phyloP scores from a whole-genome alignment of 2,329 filamentous ascomycete species.

The Penicillium sp. region DNA sequence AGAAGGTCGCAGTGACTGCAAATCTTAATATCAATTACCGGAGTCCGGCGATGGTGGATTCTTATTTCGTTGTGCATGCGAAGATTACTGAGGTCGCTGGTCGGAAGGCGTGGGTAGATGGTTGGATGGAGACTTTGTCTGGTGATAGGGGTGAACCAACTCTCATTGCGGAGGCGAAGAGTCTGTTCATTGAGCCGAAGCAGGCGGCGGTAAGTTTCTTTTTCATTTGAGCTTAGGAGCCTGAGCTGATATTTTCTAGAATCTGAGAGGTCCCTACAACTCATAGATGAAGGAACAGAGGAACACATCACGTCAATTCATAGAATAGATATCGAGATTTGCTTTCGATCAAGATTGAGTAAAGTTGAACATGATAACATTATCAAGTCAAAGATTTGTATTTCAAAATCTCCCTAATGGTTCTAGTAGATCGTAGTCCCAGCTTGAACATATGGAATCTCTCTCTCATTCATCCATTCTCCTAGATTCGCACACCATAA shows the following conservation, averaged over 20 bases:
- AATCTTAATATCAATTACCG: slow-evolving; percentile 79
- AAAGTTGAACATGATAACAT: too few species aligned
- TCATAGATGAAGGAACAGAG: neutral
- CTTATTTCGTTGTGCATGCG: slow-evolving; percentile 73
- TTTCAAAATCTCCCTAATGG: too few species aligned
- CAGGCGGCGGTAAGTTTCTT: slow-evolving; percentile 65
- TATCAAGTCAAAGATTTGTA: too few species aligned
- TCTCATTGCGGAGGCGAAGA: slow-evolving; percentile 76
- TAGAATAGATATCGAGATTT: neutral
- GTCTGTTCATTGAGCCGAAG: slow-evolving; percentile 83
- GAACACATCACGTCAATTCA: neutral
- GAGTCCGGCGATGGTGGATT: slow-evolving; percentile 69
- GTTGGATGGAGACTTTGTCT: slow-evolving; percentile 74
- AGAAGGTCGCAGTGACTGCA: slow-evolving; percentile 77
- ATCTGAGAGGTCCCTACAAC: neutral
- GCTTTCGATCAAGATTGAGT: neutral
- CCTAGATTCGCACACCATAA: neutral
- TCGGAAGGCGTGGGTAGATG: slow-evolving; percentile 83
- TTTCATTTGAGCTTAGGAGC: neutral
- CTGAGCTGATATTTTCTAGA: neutral
- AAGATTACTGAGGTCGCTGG: slow-evolving; percentile 66
- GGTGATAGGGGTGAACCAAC: slow-evolving; percentile 61
- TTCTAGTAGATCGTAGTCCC: neutral
- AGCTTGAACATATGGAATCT: neutral
- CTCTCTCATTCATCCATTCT: neutral